Base-by-base conservation (phyloP, 495 filamentous ascomycete genomes). In the Saxispiralis lemnorum region DNA sequence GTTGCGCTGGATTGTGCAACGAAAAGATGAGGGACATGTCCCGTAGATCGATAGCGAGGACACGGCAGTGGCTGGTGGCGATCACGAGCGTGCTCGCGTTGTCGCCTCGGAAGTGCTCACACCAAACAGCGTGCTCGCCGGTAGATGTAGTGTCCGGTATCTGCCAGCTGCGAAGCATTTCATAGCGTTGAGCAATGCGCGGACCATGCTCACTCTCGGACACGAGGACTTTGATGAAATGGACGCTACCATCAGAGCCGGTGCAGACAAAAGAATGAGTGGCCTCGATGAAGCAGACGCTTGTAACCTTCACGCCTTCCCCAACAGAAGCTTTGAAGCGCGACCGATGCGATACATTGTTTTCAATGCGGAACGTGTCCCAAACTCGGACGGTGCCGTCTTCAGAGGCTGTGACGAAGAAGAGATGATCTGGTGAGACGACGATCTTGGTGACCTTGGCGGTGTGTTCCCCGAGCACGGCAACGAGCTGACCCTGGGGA, bases 321-420 rank as follows among this genome's bases (percentile, higher is more conserved):
- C 71, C 69, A 58, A 94, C 84, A 44, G 66, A 76, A 59, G 92
- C 76, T 0, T 82, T 95, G 53, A 89, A 83, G n/a, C 92, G 71
- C 11, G 86, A 81, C 34, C 84, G 72, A 54, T 93, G 80, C 0
- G 79, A 77, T 34, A 95, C 66, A 56, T 93, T 96, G 32, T 81
- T 76, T 57, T 99, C 92, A 4, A 99, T 65, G 30, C 92, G 72
- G 17, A 73, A 73, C 10, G 83, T 79, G 59, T 99, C 92, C 92
- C 92, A 99, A 7, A 99, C 70, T 53, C 83, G 92, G 33, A 94
- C 83, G 13, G 72, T 78, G 9, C 87, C 81, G 62, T 99, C 92
- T 59, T 96, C 86, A 11, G 87, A 86, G 5, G 71, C 89, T 0
- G 88, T 96, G 20, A 89, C 70, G 60, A 99, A 99, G 65, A 99